Base-by-base conservation (phyloP, 176 grass and related monocot species). In the bread wheat (Triticum aestivum) region DNA sequence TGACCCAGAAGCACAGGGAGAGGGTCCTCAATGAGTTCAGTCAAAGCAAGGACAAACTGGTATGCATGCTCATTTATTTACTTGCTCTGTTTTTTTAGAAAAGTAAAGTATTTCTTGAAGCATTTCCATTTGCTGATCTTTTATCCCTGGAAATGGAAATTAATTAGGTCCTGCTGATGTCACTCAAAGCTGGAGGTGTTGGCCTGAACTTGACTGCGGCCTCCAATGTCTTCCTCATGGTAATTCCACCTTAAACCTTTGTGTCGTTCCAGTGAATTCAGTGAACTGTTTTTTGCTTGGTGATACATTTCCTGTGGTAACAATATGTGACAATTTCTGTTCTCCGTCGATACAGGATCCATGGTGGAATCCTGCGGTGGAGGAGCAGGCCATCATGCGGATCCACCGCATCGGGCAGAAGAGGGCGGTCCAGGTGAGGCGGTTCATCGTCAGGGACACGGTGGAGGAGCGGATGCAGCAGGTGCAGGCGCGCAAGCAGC, bases 311-410 rank as follows among this genome's bases (percentile, higher is more conserved):
- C 72, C 3, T 51, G 8, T 32, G 26, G 44, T 20, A 18, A 15
- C 21, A 9, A 29, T 59, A 13, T 2, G 24, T 56, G 13, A 62
- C 9, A 14, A 13, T 38, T 65, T 56, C 18, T 56, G 15, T 65
- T 56, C 7, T 45, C 11, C 78, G 5, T 74, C 49, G 59, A 80
- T 79, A 41, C 38, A 98, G 96, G 96, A 98, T 87, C 93, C 96
- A 63, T 98, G 96, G 96, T 98, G 96, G 96, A 98, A 98, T 82
- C 96, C 96, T 73, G 93, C 96, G 73, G 96, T 98, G 13, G 96
- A 98, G 77, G 96, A 98, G 88, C 96, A 98, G 77, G 96, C 96
- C 65, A 94, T 98, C 78, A 98, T 95, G 96, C 91, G 96, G 63
- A 98, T 94, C 77, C 96, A 98, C 78, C 83, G 96, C 64, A 95